Evolutionary conservation across 345 rosid species (phyloP).

Genomic region (Brassica juncea): DNA sequence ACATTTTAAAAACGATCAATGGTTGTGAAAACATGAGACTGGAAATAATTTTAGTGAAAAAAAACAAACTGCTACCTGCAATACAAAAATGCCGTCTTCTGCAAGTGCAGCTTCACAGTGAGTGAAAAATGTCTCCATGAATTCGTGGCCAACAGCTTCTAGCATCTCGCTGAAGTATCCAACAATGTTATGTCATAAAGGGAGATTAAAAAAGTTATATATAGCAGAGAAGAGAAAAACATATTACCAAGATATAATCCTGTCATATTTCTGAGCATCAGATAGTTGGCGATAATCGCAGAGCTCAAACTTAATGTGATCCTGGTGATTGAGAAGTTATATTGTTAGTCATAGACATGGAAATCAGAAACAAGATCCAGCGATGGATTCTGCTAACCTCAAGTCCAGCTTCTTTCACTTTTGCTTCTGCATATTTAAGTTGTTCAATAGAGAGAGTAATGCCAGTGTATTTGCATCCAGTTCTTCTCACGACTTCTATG

Average conservation of each 20-base stretch:
- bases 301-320: constrained; percentile 55
- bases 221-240: background rate
- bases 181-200: background rate
- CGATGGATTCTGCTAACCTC: constrained; percentile 46
- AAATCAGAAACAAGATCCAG: background rate
- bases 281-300: constrained; percentile 75
- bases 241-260: constrained; percentile 75
- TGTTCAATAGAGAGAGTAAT: constrained; percentile 79
- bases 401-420: constrained; percentile 84
- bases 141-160: constrained; percentile 83
- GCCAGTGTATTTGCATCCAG: constrained; percentile 85
- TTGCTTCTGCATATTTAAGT: constrained; percentile 61
- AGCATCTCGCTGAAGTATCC: constrained; percentile 72
- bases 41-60: background rate
- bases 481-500: constrained; percentile 74
- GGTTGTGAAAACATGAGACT: background rate
- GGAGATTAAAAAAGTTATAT: no score
- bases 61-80: constrained; percentile 51
- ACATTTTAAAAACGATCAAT: background rate
- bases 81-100: constrained; percentile 62
- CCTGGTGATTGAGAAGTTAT: constrained; percentile 41
- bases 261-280: constrained; percentile 51
- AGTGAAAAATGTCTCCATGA: constrained; percentile 69
- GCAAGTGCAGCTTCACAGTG: constrained; percentile 70
- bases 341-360: background rate